Base-by-base conservation (phyloP, 208 protist genomes). In the Endotrypanum monterogeii region DNA sequence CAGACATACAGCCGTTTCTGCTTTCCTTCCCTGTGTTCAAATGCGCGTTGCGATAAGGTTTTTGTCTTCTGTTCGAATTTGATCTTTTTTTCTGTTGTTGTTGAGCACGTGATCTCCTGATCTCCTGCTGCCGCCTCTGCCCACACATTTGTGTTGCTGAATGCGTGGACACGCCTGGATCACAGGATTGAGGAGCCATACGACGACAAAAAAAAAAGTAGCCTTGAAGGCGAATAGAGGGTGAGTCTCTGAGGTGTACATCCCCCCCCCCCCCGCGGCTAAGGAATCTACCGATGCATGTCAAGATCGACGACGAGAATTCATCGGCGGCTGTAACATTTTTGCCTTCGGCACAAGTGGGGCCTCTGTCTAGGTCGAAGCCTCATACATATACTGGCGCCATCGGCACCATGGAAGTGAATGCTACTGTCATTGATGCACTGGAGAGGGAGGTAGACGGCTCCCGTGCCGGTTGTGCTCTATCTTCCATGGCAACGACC, bases 311-410 rank as follows among this genome's bases (percentile, higher is more conserved):
- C 28, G 70, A 75, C 71, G 70, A 74, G 50, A 73, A 50, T 37
- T 80, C 76, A 11, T 62, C 70, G 0, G 60, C 48, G 39, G 76
- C 76, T 7, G 76, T 80, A 20, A 28, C 65, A 44, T 63, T 76
- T 23, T 62, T 37, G 48, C 71, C 50, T 12, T 44, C 35, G 48
- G 62, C 25, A 52, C 72, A 37, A 63, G 60, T 63, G 73, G 30
- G 25, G 20, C 55, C 39, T 41, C 23, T 37, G 51, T 55, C 28
- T 8, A 32, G 12, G 54, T 41, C 63, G 4, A 8, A 32, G 41
- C 32, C 48, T 25, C 46, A n/a, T 8, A 46, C 35, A 18, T n/a
- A 39, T 37, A 65, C 18, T 37, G 32, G 28, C n/a, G 28, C 57
- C 57, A 7, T 41, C 3, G 20, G 58, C 25, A 60, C 55, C 60